These are phyloP conservation scores for Mycena galopus DNA, from an alignment of 768 basidiomycete species.

Conservation along the genomic window DNA sequence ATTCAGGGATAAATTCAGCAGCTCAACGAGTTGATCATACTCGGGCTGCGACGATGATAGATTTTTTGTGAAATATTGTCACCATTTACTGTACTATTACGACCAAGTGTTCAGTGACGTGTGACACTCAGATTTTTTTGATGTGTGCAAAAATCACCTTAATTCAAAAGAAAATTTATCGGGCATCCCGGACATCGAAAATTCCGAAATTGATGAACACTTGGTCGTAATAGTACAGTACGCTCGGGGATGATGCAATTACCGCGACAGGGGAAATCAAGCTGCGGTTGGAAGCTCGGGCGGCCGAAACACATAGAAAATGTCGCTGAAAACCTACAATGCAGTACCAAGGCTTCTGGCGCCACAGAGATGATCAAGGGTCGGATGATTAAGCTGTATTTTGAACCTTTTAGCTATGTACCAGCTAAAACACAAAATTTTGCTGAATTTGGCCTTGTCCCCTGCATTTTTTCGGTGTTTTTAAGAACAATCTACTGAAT, in stretches of 20 bases:
- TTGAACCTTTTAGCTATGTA: background rate
- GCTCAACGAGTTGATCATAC: background rate
- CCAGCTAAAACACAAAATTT: background rate
- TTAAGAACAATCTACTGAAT: background rate
- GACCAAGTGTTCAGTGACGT: too few species aligned
- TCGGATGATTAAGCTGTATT: background rate
- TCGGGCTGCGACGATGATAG: background rate
- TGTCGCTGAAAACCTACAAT: background rate
- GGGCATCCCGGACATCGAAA: too few species aligned
- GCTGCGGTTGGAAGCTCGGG: background rate
- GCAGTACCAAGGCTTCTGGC: background rate
- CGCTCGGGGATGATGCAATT: too few species aligned
- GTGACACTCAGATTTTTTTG: too few species aligned
- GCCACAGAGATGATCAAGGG: background rate
- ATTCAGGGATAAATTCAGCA: background rate
- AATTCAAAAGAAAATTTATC: too few species aligned
- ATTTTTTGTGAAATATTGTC: background rate
- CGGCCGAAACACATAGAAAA: background rate
- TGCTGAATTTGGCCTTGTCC: background rate
- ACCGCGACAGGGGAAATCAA: background rate
- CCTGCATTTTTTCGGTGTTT: background rate
- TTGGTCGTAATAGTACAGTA: too few species aligned
- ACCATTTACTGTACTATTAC: background rate
- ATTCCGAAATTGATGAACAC: too few species aligned
- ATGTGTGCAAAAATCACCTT: too few species aligned